A percentile compares a stretch with the other conserved stretches of the same genome.
These are phyloP conservation scores for Penicillium cinerascens DNA, from an alignment of 495 filamentous ascomycete genomes.

Conservation along the genomic window DNA sequence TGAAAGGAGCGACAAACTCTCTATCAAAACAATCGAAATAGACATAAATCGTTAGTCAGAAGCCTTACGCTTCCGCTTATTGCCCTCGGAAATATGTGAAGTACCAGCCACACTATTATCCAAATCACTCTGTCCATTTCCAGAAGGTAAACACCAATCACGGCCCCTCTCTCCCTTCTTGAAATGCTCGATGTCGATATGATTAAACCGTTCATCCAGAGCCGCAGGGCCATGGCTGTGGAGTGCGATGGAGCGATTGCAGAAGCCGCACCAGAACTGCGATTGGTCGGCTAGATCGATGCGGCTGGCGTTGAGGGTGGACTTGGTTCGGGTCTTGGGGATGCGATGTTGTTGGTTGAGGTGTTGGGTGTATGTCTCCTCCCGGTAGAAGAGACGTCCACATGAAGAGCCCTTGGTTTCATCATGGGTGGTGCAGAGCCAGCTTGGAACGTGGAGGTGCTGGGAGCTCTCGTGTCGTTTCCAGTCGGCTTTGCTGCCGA, in stretches of 20 bases:
- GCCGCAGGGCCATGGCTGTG: slow-evolving; percentile 52
- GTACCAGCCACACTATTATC: background rate
- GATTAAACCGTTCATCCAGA: slow-evolving; percentile 77
- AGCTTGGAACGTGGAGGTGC: slow-evolving; percentile 71
- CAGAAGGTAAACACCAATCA: slow-evolving; percentile 41
- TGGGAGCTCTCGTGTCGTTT: slow-evolving; percentile 92
- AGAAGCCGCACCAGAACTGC: slow-evolving; percentile 92
- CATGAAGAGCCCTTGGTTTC: slow-evolving; percentile 39
- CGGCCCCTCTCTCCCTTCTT: slow-evolving; percentile 48
- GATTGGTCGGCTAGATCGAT: slow-evolving; percentile 67
- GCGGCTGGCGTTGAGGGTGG: slow-evolving; percentile 35
- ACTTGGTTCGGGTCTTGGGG: background rate
- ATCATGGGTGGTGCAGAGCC: slow-evolving; percentile 61
- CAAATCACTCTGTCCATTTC: background rate
- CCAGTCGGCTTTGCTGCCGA: slow-evolving; percentile 96
- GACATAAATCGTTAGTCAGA: background rate
- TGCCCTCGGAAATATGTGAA: slow-evolving; percentile 1
- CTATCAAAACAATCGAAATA: background rate
- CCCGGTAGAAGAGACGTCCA: slow-evolving; percentile 56
- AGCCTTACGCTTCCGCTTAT: slow-evolving; percentile 30
- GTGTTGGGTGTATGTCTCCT: slow-evolving; percentile 60
- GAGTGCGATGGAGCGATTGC: slow-evolving; percentile 55
- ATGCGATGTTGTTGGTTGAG: slow-evolving; percentile 48
- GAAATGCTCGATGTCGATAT: slow-evolving; percentile 77
- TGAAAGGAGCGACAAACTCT: background rate